Evolutionary conservation across 1,284 basidiomycete genomes (phyloP).

Genomic region (Amylostereum areolatum): DNA sequence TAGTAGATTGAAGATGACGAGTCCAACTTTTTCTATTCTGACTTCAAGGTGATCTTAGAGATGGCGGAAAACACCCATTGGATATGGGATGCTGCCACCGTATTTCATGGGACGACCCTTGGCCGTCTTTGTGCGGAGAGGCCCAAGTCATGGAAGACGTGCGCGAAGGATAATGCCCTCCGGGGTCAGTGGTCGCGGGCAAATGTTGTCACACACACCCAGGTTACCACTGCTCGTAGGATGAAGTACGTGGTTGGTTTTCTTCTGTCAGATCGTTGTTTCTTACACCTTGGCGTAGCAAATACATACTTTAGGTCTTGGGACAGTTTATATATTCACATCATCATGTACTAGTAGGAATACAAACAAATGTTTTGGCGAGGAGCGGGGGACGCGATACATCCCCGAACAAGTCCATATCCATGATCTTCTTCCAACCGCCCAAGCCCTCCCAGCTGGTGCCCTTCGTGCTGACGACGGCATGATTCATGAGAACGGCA

Average conservation of each 20-base stretch:
- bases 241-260: no score
- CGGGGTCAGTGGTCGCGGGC: neutral
- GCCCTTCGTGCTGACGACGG: slow-evolving; percentile 54
- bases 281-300: no score
- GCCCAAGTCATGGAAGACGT: neutral
- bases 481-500: slow-evolving; percentile 86
- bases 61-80: neutral
- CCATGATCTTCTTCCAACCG: slow-evolving; percentile 71
- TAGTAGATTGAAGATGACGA: neutral
- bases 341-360: no score
- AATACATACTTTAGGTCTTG: no score
- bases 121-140: neutral
- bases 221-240: no score
- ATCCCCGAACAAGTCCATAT: slow-evolving; percentile 77
- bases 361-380: no score
- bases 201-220: neutral
- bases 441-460: slow-evolving; percentile 64
- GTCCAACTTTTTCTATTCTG: neutral
- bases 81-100: neutral
- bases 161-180: neutral
- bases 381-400: no score
- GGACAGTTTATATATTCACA: no score
- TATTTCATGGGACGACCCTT: neutral
- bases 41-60: neutral
- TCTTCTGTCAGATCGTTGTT: no score